Conservation (phyloP, 2,329 filamentous ascomycete genomes). For the Fusarium sp. region DNA sequence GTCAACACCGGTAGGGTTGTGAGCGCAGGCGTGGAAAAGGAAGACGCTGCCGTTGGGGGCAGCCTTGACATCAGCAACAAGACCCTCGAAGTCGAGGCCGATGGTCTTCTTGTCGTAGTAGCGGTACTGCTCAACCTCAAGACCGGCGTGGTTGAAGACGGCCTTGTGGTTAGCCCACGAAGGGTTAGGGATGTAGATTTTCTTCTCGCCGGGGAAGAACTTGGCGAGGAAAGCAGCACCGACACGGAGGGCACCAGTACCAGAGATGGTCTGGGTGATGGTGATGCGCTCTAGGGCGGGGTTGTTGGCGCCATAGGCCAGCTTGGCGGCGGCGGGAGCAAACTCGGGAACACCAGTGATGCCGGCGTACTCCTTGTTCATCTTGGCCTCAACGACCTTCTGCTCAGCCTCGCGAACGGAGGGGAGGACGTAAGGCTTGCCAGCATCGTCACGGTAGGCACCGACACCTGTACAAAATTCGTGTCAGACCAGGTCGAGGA, state of each 20-base stretch:
- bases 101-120: slow-evolving; percentile 99
- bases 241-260: slow-evolving; percentile 94
- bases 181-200: slow-evolving; percentile 94
- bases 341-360: slow-evolving; percentile 97
- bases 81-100: slow-evolving; percentile 94
- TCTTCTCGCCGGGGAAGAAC: slow-evolving; percentile 91
- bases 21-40: slow-evolving; percentile 95
- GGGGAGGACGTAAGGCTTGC: slow-evolving; percentile 97
- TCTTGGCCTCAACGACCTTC: slow-evolving; percentile 78
- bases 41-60: slow-evolving; percentile 89
- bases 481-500: slow-evolving; percentile 35
- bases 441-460: slow-evolving; percentile 97
- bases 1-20: slow-evolving; percentile 98
- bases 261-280: slow-evolving; percentile 98
- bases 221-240: slow-evolving; percentile 92
- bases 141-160: slow-evolving; percentile 92
- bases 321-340: slow-evolving; percentile 88
- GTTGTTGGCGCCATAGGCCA: slow-evolving; percentile 89
- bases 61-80: slow-evolving; percentile 89
- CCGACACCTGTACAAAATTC: slow-evolving; percentile 75
- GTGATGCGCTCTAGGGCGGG: slow-evolving; percentile 81
- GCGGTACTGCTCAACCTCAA: slow-evolving; percentile 93
- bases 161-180: slow-evolving; percentile 99
- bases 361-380: slow-evolving; percentile 98
- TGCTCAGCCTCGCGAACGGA: slow-evolving; percentile 91